Conservation (phyloP, 495 filamentous ascomycete genomes). For the Penicillium lagena region DNA sequence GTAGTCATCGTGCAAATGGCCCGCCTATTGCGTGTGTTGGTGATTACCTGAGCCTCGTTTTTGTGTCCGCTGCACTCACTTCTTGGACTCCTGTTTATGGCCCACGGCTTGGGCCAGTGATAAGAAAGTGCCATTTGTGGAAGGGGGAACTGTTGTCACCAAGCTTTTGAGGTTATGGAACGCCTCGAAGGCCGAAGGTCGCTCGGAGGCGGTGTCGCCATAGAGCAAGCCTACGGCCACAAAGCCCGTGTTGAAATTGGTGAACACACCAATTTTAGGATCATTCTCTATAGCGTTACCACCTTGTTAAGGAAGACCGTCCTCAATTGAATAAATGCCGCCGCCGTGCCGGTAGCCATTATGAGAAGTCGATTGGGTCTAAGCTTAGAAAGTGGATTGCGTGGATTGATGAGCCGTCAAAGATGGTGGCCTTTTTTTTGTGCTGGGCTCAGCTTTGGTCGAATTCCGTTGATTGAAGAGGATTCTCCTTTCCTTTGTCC, state of each 20-base stretch:
- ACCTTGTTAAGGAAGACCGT: neutral
- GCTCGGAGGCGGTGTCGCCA: constrained; percentile 9
- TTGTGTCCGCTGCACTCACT: neutral
- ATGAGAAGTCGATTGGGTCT: neutral
- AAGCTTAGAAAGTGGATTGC: neutral
- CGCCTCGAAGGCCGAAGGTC: constrained; percentile 11
- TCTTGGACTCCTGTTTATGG: neutral
- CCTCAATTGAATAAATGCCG: neutral
- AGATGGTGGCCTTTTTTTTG: no score
- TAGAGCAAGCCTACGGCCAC: constrained; percentile 19
- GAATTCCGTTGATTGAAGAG: no score
- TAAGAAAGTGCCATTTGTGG: constrained; percentile 5
- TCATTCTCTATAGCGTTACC: neutral
- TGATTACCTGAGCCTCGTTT: neutral
- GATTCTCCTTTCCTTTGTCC: no score
- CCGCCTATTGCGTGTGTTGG: constrained; percentile 3
- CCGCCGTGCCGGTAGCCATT: neutral
- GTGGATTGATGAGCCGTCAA: neutral
- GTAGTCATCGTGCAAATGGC: constrained; percentile 7
- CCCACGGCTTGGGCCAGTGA: constrained; percentile 5
- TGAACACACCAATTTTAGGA: constrained; percentile 13
- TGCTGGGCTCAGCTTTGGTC: no score
- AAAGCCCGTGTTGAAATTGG: constrained; percentile 10
- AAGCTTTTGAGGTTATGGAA: constrained; percentile 11
- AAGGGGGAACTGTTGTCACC: constrained; percentile 3